Base-by-base conservation (phyloP, 139 green algal genomes). In the Haematococcus sp. region DNA sequence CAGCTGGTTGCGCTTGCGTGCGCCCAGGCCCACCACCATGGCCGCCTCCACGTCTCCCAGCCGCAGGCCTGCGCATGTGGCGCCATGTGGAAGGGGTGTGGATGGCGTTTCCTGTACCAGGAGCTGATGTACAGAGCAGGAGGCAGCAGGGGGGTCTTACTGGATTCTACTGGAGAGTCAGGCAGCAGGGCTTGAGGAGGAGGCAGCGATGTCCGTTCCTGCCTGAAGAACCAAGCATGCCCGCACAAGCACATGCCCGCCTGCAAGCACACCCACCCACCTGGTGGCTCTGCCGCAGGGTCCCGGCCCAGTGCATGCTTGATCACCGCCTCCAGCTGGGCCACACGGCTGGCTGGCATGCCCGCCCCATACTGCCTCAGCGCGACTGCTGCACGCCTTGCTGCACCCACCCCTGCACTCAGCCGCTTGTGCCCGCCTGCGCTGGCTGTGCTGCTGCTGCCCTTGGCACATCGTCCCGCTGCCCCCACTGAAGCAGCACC, bases 21-120 rank as follows among this genome's bases (percentile, higher is more conserved):
- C 2, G 9, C 64, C 49, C 25, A 79, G 70, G 25, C 81, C 81
- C 2, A 73, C 73, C 54, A 89, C 55, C 55, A 89, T 31, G 17
- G 73, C 84, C 30, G 75, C 67, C 56, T 89, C 73, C 34, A 87
- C 40, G n/a, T 89, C 81, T 1, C 61, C 80, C 7, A 49, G 4
- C 63, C 55, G 63, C 23, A 76, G 34, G 1, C 40, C 31, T 31
- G 54, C 27, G 40, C 40, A 49, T 49, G 40, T 49, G 40, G 32
- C 46, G 61, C n/a, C 32, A 58, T 43, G 46, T 30, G 35, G 61
- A 40, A 25, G 61, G 27, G 23, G 46, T 22, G 43, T 69, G 25
- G n/a, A 20, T 58, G 20, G 61, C 72, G 40, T 22, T 3, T n/a
- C n/a, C n/a, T n/a, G n/a, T n/a, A n/a, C n/a, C n/a, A n/a, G n/a